Base-by-base conservation (phyloP, 2,329 filamentous ascomycete species). In the Fusarium torreyae region DNA sequence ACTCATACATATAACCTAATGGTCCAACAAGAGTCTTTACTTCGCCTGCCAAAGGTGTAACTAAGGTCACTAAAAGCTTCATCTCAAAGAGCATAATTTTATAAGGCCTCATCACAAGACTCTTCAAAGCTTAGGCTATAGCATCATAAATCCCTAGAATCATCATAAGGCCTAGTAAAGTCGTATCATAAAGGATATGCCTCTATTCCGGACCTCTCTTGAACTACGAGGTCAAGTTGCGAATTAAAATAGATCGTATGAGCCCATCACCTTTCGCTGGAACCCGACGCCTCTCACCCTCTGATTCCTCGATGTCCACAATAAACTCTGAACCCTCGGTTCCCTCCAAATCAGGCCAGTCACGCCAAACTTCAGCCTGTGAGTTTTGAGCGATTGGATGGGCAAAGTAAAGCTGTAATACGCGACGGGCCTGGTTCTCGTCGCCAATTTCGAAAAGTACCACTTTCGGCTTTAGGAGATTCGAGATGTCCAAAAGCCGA, bases 371-470 rank as follows among this genome's bases (percentile, higher is more conserved):
- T 77, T 94, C 90, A 3, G 90, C 77, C 4, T 76, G 75, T 4
- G 80, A 77, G 22, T 57, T 74, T 76, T 59, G 46, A 31, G 72
- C 62, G 8, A 77, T 55, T 61, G 52, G n/a, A 58, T 80, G 71
- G 8, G 52, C 52, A 26, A 78, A 53, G 8, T 84, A 86, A 74
- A 88, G 80, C 10, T 76, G 72, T 2, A 86, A 84, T 3, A 96
- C 91, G 14, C 92, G 83, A 7, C 78, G 56, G 0, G 92, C 93
- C 79, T 97, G 93, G 7, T 79, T 81, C 63, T 88, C 77, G 72
- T 92, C 92, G 0, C 90, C 92, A 26, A 95, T 86, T 78, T 97
- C 93, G 66, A 94, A 84, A 1, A 93, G 77, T 11, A 92, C 76
- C 9, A 91, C 73, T 45, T 83, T 86, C 1, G 90, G 85, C 20